Evolutionary conservation across 2,329 filamentous ascomycete species (phyloP).

Genomic region (Pseudonectria buxi): DNA sequence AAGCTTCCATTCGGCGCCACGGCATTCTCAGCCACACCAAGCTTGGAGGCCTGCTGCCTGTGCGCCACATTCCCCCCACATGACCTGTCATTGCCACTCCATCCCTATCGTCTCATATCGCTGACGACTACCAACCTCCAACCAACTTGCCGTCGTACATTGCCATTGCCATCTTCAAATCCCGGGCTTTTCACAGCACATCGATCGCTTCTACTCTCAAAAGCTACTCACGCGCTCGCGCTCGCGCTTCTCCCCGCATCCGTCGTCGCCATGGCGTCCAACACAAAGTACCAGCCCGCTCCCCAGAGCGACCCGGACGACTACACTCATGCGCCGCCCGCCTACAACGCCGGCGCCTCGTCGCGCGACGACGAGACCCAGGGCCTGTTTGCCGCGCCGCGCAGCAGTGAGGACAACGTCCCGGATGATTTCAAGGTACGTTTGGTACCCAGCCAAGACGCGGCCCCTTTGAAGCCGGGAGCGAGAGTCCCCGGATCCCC

Average conservation of each 20-base stretch:
- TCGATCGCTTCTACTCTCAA: too few species aligned
- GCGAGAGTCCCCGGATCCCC: background rate
- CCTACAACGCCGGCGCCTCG: conserved; percentile 57
- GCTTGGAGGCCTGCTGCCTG: conserved; percentile 1
- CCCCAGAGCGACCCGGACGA: conserved; percentile 82
- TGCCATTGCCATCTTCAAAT: conserved; percentile 1
- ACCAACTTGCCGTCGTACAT: conserved; percentile 8
- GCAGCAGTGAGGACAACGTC: conserved; percentile 80
- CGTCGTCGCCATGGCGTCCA: conserved; percentile 55
- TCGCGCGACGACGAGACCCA: conserved; percentile 44
- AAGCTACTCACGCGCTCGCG: too few species aligned
- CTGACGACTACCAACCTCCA: conserved; percentile 13
- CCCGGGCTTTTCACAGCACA: background rate
- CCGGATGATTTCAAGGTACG: conserved; percentile 93
- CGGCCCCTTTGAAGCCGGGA: background rate
- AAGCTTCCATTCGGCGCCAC: conserved; percentile 12
- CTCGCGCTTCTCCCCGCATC: background rate
- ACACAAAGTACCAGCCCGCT: conserved; percentile 75
- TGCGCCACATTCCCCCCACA: conserved; percentile 3
- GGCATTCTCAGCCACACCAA: conserved; percentile 11
- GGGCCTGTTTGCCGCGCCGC: conserved; percentile 60
- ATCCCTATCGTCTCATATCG: conserved; percentile 12
- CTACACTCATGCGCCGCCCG: conserved; percentile 75
- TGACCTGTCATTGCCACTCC: conserved; percentile 1
- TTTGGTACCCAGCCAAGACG: background rate